phyloP scores from a whole-genome alignment of 257 asterid genomes.

The Lycium barbarum region DNA sequence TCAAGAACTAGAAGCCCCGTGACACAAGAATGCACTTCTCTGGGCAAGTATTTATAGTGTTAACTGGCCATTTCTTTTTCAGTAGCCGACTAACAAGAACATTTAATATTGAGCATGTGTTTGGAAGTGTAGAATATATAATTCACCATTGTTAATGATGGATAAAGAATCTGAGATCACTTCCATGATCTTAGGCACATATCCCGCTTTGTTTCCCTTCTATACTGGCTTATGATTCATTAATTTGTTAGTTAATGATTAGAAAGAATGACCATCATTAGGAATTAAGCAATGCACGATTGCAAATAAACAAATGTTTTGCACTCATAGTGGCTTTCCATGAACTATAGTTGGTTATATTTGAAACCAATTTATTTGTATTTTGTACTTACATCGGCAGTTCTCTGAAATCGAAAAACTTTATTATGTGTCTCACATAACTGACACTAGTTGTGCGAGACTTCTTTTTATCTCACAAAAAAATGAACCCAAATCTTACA shows the following conservation, averaged over 20 bases:
- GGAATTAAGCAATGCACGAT: not conserved
- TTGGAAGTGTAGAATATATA: not conserved
- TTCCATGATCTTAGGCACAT: not conserved
- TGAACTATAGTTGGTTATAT: too few species aligned
- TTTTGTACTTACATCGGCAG: too few species aligned
- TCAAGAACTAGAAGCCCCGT: not conserved
- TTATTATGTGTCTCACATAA: too few species aligned
- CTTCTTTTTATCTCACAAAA: too few species aligned
- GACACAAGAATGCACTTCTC: not conserved
- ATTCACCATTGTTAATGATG: not conserved
- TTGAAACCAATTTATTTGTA: too few species aligned
- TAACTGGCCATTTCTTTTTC: not conserved
- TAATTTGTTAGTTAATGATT: slow-evolving; percentile 25
- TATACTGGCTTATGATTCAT: not conserved
- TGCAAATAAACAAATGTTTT: too few species aligned
- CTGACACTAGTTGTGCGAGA: too few species aligned
- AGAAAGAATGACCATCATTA: not conserved
- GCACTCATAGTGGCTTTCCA: too few species aligned
- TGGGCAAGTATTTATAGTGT: not conserved
- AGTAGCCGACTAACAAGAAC: not conserved
- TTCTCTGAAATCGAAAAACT: not conserved
- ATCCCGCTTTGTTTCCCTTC: too few species aligned
- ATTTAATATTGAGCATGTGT: not conserved
- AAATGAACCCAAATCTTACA: too few species aligned
- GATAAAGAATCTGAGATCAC: not conserved